Evolutionary conservation across 169 alveolate genomes (phyloP).

Genomic region (Cryptosporidium xiaoi): DNA sequence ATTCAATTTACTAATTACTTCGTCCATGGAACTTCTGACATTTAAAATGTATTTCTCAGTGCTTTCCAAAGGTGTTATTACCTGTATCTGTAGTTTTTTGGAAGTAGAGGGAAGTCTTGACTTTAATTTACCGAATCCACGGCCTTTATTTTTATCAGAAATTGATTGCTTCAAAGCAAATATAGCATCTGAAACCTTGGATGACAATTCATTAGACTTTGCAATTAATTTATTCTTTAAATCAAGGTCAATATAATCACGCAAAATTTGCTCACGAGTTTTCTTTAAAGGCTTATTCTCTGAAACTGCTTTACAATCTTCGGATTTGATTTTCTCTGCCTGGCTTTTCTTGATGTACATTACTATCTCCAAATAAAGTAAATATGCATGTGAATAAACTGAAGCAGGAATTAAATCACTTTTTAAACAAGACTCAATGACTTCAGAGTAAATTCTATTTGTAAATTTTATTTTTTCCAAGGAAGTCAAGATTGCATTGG

Average conservation of each 20-base stretch:
- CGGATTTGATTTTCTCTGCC: background rate
- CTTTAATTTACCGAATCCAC: constrained; percentile 50
- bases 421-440: constrained; percentile 5
- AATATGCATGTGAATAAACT: constrained; percentile 25
- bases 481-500: constrained; percentile 18
- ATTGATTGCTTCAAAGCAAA: constrained; percentile 19
- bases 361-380: constrained; percentile 39
- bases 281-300: background rate
- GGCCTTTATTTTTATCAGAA: constrained; percentile 24
- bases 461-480: constrained; percentile 41
- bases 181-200: constrained; percentile 4
- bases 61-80: constrained; percentile 6
- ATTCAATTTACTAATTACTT: constrained; percentile 12
- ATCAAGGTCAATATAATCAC: background rate
- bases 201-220: constrained; percentile 25
- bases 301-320: background rate
- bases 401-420: constrained; percentile 14
- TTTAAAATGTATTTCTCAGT: constrained; percentile 21
- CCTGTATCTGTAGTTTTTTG: constrained; percentile 25
- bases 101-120: constrained; percentile 31
- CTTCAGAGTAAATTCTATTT: constrained; percentile 28
- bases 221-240: background rate
- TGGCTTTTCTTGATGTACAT: constrained; percentile 14
- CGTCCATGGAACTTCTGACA: constrained; percentile 19
- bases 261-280: background rate